Percentiles rank a stretch among this genome's conserved stretches.
Evolutionary conservation across 495 filamentous ascomycete species (phyloP).

Genomic region (Podospora comata): DNA sequence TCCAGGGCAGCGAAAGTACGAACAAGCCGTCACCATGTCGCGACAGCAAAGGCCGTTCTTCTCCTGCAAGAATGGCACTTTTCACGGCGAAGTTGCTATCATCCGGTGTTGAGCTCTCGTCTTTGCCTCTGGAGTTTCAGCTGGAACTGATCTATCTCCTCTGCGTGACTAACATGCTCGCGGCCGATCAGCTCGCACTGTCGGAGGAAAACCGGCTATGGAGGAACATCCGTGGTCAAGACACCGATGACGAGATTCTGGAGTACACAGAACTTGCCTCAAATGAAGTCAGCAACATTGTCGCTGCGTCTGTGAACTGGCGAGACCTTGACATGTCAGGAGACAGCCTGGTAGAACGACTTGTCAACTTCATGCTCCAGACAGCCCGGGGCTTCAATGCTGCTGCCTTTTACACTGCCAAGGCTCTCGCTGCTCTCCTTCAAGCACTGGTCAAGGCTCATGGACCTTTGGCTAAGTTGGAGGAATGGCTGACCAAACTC

Average conservation of each 20-base stretch:
- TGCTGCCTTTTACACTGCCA: conserved; percentile 48
- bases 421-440: conserved; percentile 44
- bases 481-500: conserved; percentile 41
- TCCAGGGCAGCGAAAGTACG: conserved; percentile 36
- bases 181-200: conserved; percentile 44
- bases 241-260: conserved; percentile 57
- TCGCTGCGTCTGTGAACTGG: conserved; percentile 35
- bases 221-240: conserved; percentile 33
- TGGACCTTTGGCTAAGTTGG: conserved; percentile 37
- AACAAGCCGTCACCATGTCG: conserved; percentile 34
- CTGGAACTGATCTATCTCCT: conserved; percentile 43
- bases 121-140: conserved; percentile 31
- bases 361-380: conserved; percentile 39
- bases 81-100: conserved; percentile 60
- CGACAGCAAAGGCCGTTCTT: conserved; percentile 66
- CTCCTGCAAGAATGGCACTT: conserved; percentile 67
- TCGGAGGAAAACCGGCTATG: conserved; percentile 36
- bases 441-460: conserved; percentile 37
- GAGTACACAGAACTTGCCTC: conserved; percentile 59
- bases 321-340: conserved; percentile 29
- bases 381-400: conserved; percentile 33
- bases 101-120: conserved; percentile 28
- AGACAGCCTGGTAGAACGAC: conserved; percentile 29
- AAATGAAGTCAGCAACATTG: conserved; percentile 49
- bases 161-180: conserved; percentile 40